Conservation (phyloP, 768 basidiomycete species). For the Leccinum truebloodii region DNA sequence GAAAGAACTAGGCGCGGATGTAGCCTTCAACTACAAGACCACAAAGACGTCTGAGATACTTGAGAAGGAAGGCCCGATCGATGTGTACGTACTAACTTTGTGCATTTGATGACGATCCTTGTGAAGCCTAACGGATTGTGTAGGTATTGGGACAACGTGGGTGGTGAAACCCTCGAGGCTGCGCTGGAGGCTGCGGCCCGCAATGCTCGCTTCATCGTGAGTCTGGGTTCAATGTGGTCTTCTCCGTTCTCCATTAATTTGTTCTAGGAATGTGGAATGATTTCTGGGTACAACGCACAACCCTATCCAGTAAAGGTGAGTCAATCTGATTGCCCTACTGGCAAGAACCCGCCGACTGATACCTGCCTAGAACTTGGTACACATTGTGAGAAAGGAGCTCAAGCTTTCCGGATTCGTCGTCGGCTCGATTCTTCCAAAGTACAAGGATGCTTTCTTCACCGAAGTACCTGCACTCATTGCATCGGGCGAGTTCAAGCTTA, state of each 20-base stretch:
- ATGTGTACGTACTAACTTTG: constrained; percentile 41
- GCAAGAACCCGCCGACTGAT: constrained; percentile 9
- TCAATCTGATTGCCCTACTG: neutral
- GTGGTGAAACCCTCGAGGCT: constrained; percentile 48
- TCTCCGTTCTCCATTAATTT: neutral
- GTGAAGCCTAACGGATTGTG: neutral
- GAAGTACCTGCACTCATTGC: constrained; percentile 43
- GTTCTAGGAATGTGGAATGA: constrained; percentile 36
- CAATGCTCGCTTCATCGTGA: constrained; percentile 49
- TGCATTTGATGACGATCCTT: neutral
- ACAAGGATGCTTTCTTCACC: constrained; percentile 43
- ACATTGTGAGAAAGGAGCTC: constrained; percentile 42
- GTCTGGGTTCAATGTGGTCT: neutral
- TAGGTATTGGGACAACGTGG: constrained; percentile 18
- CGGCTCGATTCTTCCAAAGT: constrained; percentile 29
- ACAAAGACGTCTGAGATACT: constrained; percentile 52
- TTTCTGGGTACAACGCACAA: constrained; percentile 15
- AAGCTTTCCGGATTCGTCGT: constrained; percentile 49
- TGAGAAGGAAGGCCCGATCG: constrained; percentile 54
- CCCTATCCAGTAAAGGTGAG: constrained; percentile 16
- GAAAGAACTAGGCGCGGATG: constrained; percentile 59
- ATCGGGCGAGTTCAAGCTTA: constrained; percentile 47
- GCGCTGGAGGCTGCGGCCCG: constrained; percentile 47
- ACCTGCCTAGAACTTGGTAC: constrained; percentile 36
- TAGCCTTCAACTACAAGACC: constrained; percentile 76